A percentile compares a stretch with the other conserved stretches of the same genome.
phyloP scores from a whole-genome alignment of 345 rosid species.

The Gossypium sturtianum region DNA sequence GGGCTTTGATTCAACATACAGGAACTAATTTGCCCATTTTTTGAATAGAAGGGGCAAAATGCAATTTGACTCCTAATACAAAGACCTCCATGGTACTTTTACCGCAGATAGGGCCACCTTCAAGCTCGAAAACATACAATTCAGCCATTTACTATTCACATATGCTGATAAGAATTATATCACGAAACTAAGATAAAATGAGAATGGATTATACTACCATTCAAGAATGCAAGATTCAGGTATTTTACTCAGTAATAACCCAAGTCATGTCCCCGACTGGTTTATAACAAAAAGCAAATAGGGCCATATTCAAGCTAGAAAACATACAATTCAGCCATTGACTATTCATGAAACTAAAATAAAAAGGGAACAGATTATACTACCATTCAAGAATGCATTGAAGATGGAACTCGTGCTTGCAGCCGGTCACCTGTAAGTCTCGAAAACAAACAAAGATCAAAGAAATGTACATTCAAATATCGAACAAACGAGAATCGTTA shows the following conservation, averaged over 20 bases:
- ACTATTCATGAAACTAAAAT: not conserved
- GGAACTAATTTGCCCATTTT: no score
- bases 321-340: not conserved
- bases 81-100: no score
- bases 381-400: constrained; percentile 98
- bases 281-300: not conserved
- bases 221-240: constrained; percentile 59
- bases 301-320: not conserved
- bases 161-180: no score
- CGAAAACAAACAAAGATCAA: not conserved
- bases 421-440: constrained; percentile 42
- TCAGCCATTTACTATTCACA: not conserved
- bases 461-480: not conserved
- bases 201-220: constrained; percentile 41
- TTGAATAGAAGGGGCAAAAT: no score
- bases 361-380: not conserved
- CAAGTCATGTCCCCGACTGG: not conserved
- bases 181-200: not conserved
- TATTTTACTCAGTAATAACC: not conserved
- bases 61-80: no score
- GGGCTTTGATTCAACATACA: no score
- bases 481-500: not conserved
- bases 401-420: constrained; percentile 98
- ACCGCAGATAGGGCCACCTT: not conserved
- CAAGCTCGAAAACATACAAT: not conserved